Conservation (phyloP, 1,284 basidiomycete species). For the Sporisorium scitamineum region DNA sequence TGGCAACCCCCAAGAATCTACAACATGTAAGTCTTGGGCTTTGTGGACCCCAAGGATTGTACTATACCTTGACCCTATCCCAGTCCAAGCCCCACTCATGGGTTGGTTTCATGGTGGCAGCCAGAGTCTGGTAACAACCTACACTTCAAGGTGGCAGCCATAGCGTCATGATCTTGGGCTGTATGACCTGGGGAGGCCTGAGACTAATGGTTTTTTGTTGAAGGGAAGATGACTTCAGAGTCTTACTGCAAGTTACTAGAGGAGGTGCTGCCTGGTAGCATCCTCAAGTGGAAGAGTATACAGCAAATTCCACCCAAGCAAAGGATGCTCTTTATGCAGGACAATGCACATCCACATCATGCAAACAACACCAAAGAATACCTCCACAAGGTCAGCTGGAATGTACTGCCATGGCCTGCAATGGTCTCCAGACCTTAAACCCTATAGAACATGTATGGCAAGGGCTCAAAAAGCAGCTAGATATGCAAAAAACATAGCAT, state of each 20-base stretch:
- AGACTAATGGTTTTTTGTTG: conserved; percentile 7
- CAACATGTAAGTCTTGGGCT: too few relatives aligned
- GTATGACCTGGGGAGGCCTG: conserved; percentile 19
- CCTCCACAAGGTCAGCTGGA: conserved; percentile 4
- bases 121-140: too few relatives aligned
- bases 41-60: too few relatives aligned
- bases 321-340: background rate
- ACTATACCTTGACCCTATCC: too few relatives aligned
- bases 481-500: too few relatives aligned
- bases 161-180: conserved; percentile 16
- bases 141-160: too few relatives aligned
- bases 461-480: background rate
- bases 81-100: too few relatives aligned
- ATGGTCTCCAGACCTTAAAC: conserved; percentile 12
- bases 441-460: conserved; percentile 18
- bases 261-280: background rate
- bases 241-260: background rate
- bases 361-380: conserved; percentile 6
- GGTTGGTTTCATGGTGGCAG: too few relatives aligned
- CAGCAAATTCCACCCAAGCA: background rate
- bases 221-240: conserved; percentile 2
- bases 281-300: conserved; percentile 2
- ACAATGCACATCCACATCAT: background rate
- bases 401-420: conserved; percentile 9
- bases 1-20: too few relatives aligned